A percentile compares a stretch with the other conserved stretches of the same genome.
Conservation (phyloP, 2,329 filamentous ascomycete species). For the Aspergillus clavatus region DNA sequence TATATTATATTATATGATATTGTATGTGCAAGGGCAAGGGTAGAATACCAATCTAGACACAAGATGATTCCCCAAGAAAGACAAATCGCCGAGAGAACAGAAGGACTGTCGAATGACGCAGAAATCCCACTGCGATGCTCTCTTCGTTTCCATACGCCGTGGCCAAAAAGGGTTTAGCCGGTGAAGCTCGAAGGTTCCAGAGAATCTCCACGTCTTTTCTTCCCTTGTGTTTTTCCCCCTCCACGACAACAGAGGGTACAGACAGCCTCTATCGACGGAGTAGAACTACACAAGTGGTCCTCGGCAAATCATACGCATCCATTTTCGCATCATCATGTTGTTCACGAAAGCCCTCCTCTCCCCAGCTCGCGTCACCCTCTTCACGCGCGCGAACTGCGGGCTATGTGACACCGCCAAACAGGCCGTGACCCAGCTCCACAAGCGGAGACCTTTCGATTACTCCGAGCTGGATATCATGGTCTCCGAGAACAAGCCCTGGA, state of each 20-base stretch:
- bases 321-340: slow-evolving; percentile 31
- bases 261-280: no score
- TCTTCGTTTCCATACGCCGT: background rate
- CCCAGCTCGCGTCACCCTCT: slow-evolving; percentile 51
- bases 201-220: slow-evolving; percentile 10
- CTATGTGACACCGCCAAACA: slow-evolving; percentile 59
- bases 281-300: no score
- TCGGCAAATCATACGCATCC: no score
- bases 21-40: background rate
- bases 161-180: slow-evolving; percentile 32
- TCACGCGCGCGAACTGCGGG: slow-evolving; percentile 56
- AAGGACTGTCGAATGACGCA: slow-evolving; percentile 5
- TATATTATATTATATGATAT: no score
- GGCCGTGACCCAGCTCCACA: slow-evolving; percentile 50
- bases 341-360: slow-evolving; percentile 27
- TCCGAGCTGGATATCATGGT: slow-evolving; percentile 57
- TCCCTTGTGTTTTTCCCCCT: background rate
- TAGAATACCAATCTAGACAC: background rate
- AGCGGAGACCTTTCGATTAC: slow-evolving; percentile 52
- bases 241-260: background rate
- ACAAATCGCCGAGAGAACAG: background rate
- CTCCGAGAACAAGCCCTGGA: slow-evolving; percentile 52
- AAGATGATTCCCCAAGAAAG: slow-evolving; percentile 5
- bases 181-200: slow-evolving; percentile 40
- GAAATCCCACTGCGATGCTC: slow-evolving; percentile 7